Base-by-base conservation (phyloP, 2,329 filamentous ascomycete genomes). In the Dryadomyces quercus-mongolicae region DNA sequence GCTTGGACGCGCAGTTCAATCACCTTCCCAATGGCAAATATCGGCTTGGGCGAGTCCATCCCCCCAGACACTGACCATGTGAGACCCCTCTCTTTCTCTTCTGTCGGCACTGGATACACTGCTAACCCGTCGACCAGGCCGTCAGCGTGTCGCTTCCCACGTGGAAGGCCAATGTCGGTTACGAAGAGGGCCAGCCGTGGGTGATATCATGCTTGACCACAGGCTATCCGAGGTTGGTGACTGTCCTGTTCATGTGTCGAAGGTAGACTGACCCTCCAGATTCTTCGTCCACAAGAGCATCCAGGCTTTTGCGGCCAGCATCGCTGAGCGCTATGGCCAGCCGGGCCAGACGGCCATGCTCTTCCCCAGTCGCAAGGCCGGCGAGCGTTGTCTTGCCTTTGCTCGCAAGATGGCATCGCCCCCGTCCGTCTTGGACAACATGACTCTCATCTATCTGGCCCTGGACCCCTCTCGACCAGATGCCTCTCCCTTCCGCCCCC, bases 101-200 rank as follows among this genome's bases (percentile, higher is more conserved):
- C 20, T 18, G 21, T 6, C 13, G 3, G 20, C 8, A n/a, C n/a
- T n/a, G 15, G 12, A 44, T 44, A 4, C 10, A 10, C 20, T 7
- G 8, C 31, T 47, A 3, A 21, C 25, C 12, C 5, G 18, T 22
- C 20, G 38, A 12, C 2, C 53, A 96, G 91, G 93, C 92, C 60
- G 88, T 97, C 60, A 97, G 92, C 68, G 92, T 97, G 45, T 97
- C 93, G 16, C 74, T 98, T 25, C 93, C 93, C 43, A 94, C 90
- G 70, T 98, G 93, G 93, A 78, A 77, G 60, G 77, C 90, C 60
- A 97, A 95, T 63, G 76, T 98, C 43, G 92, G 82, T 44, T 98
- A 98, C 65, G 93, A 98, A 68, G 90, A 98, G 68, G 92, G 90
- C 51, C 79, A 94, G 66, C 74, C 84, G 55, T 93, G 88, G 85